Evolutionary conservation across 257 asterid species (phyloP).

Genomic region (Primulina tabacum): DNA sequence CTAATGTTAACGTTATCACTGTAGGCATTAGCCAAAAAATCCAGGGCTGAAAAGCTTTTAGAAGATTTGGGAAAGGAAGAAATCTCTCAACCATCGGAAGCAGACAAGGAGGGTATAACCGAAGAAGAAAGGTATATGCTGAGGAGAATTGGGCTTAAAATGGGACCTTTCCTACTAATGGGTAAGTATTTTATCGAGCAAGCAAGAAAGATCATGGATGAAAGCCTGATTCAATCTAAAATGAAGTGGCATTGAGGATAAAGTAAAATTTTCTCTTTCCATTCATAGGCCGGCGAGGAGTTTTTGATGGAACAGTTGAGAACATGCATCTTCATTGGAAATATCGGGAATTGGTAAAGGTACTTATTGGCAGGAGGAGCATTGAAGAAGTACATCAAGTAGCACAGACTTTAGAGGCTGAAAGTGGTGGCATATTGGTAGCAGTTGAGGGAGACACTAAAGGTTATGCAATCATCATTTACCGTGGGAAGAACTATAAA

Average conservation of each 20-base stretch:
- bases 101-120: conserved; percentile 91
- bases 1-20: conserved; percentile 28
- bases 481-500: conserved; percentile 90
- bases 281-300: conserved; percentile 86
- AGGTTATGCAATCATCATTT: conserved; percentile 79
- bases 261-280: conserved; percentile 26
- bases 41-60: conserved; percentile 72
- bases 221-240: conserved; percentile 10
- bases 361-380: conserved; percentile 61
- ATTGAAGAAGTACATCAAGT: conserved; percentile 64
- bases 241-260: neutral
- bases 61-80: conserved; percentile 60
- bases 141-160: conserved; percentile 86
- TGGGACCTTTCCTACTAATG: conserved; percentile 81
- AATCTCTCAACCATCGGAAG: conserved; percentile 49
- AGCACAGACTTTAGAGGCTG: conserved; percentile 81
- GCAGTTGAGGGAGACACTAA: conserved; percentile 84
- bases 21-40: conserved; percentile 81
- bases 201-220: conserved; percentile 5
- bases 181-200: conserved; percentile 44
- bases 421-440: conserved; percentile 95
- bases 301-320: conserved; percentile 94
- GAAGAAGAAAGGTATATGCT: conserved; percentile 97
- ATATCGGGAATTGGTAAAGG: conserved; percentile 94
- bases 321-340: conserved; percentile 99